Evolutionary conservation across 139 green algal species (phyloP), one percentile per base, ranked within the genome.

Genomic region (Yamagishiella unicocca): DNA sequence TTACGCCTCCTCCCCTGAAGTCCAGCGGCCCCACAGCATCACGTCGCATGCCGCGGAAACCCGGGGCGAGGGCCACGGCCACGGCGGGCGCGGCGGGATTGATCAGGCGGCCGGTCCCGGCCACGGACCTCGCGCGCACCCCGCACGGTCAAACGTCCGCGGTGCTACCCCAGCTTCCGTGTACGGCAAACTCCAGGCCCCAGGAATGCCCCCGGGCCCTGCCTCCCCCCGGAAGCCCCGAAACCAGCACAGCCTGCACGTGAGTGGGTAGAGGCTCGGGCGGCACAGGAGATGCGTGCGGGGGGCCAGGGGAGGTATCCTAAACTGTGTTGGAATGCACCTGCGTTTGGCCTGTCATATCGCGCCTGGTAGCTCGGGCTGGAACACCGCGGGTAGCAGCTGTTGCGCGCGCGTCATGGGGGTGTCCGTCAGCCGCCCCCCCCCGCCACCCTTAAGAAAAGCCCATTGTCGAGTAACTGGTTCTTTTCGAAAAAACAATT

Each of bases 1-100:
- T n/a, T 88, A 90, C 37, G 84, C 89, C 3, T 87, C 77, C 0
- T 92, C 89, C 0, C 91, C 91, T 0, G 91, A 94, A 55, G 62
- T 91, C 4, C 87, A 89, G 55, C 78, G 89, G 0, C 70, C 89
- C 0, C 89, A 85, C 74, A 94, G 91, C 50, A 78, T 93, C 2
- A 90, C 89, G 0, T 91, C 86, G 0, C 88, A 92, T 21, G 90
- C 82, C 4, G 82, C 74, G 17, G 80, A 77, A 31, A 77, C 62
- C 5, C 42, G 64, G 0, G 82, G 46, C 21, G 82, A 87, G 35
- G 46, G 46, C 2, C 82, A 71, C 50, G 67, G 82, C 0, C 46
- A 72, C 33, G 66, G 40, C 19, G 61, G 78, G n/a, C n/a, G 27
- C 4, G 35, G 29, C 29, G 42, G 42, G 0, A 61, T 3, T 2